A percentile compares a stretch with the other conserved stretches of the same genome.
Evolutionary conservation across 495 filamentous ascomycete genomes (phyloP).

Genomic region (Penicillium alfredii): DNA sequence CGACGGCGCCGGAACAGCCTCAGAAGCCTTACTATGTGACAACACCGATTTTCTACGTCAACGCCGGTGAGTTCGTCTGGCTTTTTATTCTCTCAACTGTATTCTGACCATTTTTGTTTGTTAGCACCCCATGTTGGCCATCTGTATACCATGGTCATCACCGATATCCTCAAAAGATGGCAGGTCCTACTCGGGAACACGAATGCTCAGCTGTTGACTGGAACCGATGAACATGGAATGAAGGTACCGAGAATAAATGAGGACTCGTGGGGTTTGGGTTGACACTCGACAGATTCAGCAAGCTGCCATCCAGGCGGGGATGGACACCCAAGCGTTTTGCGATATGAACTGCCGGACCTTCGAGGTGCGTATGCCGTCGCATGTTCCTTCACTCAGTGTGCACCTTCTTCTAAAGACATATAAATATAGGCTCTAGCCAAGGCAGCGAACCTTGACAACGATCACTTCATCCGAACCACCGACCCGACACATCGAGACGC

Average conservation of each 20-base stretch:
- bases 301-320: conserved; percentile 62
- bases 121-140: conserved; percentile 94
- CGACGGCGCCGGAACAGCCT: conserved; percentile 23
- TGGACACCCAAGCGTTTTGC: conserved; percentile 58
- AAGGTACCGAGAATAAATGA: conserved; percentile 48
- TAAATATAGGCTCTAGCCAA: conserved; percentile 57
- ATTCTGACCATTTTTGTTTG: conserved; percentile 13
- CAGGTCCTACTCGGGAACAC: conserved; percentile 63
- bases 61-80: conserved; percentile 61
- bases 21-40: conserved; percentile 94
- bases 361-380: conserved; percentile 22
- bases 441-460: conserved; percentile 59
- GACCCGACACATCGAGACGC: conserved; percentile 74
- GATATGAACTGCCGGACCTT: conserved; percentile 50
- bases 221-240: conserved; percentile 97
- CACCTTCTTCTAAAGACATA: neutral
- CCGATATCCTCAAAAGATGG: conserved; percentile 92
- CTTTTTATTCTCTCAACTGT: neutral
- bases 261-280: conserved; percentile 4
- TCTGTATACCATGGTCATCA: conserved; percentile 84
- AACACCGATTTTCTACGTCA: conserved; percentile 98
- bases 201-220: conserved; percentile 72
- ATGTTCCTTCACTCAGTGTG: too few species aligned
- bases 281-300: conserved; percentile 60
- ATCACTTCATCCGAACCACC: conserved; percentile 89